These are phyloP conservation scores for Euphorbia peplus DNA, from an alignment of 345 rosid species.

Conservation along the genomic window DNA sequence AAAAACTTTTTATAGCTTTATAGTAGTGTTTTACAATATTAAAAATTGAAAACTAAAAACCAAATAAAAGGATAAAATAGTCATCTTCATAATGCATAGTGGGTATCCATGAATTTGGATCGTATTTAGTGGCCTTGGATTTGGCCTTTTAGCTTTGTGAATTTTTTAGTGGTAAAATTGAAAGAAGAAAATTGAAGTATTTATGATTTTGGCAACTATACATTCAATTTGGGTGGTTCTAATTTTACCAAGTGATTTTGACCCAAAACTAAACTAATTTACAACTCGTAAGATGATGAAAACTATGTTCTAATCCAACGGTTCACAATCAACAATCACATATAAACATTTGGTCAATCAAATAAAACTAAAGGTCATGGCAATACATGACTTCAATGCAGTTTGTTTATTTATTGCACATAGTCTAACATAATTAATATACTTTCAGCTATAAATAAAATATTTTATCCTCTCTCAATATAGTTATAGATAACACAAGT, in stretches of 20 bases:
- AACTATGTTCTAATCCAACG: slow-evolving; percentile 22
- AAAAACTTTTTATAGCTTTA: background rate
- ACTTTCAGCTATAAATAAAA: too few species aligned
- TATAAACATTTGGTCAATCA: background rate
- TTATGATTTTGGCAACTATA: background rate
- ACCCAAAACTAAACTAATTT: slow-evolving; percentile 14
- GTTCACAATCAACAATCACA: slow-evolving; percentile 7
- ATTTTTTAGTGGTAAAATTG: background rate
- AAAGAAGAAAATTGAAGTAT: background rate
- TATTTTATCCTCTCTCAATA: too few species aligned
- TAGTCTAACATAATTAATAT: background rate
- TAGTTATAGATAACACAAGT: too few species aligned
- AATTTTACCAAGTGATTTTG: slow-evolving; percentile 13
- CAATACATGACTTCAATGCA: background rate
- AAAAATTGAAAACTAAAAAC: background rate
- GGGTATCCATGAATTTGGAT: slow-evolving; percentile 32
- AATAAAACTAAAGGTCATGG: slow-evolving; percentile 14
- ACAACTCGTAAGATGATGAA: background rate
- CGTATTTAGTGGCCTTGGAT: slow-evolving; percentile 11
- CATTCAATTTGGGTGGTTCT: background rate
- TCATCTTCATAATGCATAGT: slow-evolving; percentile 15
- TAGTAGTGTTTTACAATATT: background rate
- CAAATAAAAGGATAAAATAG: slow-evolving; percentile 5
- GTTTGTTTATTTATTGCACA: background rate
- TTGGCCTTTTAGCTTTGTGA: background rate